phyloP scores from a whole-genome alignment of 2,329 filamentous ascomycete genomes.

The Fusarium anguioides region DNA sequence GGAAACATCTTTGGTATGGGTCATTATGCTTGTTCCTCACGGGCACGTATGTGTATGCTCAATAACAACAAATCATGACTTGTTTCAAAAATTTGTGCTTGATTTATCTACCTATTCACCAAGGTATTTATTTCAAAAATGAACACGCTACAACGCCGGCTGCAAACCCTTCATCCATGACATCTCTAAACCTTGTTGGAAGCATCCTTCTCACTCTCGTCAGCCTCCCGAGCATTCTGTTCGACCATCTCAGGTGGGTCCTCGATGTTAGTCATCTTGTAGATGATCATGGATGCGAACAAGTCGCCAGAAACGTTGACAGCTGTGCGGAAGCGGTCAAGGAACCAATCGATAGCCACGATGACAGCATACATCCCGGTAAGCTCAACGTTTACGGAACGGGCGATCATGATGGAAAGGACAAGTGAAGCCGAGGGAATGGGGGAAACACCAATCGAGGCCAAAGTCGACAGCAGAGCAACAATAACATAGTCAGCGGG shows the following conservation, averaged over 20 bases:
- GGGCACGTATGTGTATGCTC: neutral
- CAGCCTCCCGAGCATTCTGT: slow-evolving; percentile 23
- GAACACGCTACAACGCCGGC: slow-evolving; percentile 21
- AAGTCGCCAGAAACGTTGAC: slow-evolving; percentile 64
- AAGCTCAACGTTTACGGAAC: slow-evolving; percentile 56
- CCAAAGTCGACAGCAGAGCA: slow-evolving; percentile 60
- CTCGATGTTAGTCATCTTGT: slow-evolving; percentile 43
- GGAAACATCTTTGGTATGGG: neutral
- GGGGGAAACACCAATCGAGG: slow-evolving; percentile 65
- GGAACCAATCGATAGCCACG: slow-evolving; percentile 65
- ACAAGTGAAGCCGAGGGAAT: slow-evolving; percentile 65
- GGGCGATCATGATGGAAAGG: slow-evolving; percentile 63
- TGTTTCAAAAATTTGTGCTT: neutral
- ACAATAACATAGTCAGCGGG: slow-evolving; percentile 61
- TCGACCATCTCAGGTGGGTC: slow-evolving; percentile 37
- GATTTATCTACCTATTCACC: neutral
- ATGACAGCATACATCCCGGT: slow-evolving; percentile 64
- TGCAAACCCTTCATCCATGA: slow-evolving; percentile 2
- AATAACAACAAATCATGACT: neutral
- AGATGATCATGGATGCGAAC: slow-evolving; percentile 47
- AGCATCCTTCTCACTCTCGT: slow-evolving; percentile 18
- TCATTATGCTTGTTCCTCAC: neutral
- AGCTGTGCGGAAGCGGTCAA: slow-evolving; percentile 66
- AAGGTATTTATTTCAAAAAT: neutral
- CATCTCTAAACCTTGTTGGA: slow-evolving; percentile 36